A percentile compares a stretch with the other conserved stretches of the same genome.
Evolutionary conservation across 2,329 filamentous ascomycete genomes (phyloP).

Genomic region (Dactylonectria estremocensis): DNA sequence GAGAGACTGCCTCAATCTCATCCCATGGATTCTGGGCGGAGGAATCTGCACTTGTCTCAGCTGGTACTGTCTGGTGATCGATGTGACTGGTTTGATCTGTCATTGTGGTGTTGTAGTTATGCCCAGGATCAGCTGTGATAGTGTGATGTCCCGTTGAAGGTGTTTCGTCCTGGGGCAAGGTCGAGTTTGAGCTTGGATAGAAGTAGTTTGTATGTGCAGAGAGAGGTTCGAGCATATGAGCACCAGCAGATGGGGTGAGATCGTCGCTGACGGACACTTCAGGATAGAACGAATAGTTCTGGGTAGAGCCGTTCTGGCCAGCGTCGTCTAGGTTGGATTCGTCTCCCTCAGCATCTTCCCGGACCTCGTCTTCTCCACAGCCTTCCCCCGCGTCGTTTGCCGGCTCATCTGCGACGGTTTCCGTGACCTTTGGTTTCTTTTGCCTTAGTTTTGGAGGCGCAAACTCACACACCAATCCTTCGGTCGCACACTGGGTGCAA

Average conservation of each 20-base stretch:
- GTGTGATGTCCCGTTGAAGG: conserved; percentile 36
- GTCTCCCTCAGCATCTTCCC: conserved; percentile 23
- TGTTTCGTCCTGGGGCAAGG: conserved; percentile 45
- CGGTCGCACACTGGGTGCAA: conserved; percentile 56
- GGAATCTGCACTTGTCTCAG: conserved; percentile 25
- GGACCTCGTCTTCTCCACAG: conserved; percentile 35
- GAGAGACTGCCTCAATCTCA: conserved; percentile 17
- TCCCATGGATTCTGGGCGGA: conserved; percentile 37
- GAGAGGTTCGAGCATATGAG: conserved; percentile 39
- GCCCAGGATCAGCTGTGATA: conserved; percentile 15
- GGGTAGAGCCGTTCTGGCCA: not conserved
- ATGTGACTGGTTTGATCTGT: conserved; percentile 34
- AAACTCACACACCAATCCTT: conserved; percentile 57
- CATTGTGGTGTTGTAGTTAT: conserved; percentile 29
- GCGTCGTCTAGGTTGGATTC: conserved; percentile 1
- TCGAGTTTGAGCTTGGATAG: conserved; percentile 45
- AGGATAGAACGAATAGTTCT: conserved; percentile 45
- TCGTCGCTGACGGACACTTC: conserved; percentile 50
- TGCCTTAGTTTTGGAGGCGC: conserved; percentile 51
- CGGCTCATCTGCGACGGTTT: conserved; percentile 34
- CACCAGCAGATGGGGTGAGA: conserved; percentile 43
- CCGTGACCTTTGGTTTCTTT: conserved; percentile 41
- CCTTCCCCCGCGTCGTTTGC: conserved; percentile 35
- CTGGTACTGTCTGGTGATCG: conserved; percentile 16
- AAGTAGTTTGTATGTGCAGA: conserved; percentile 47